A percentile compares a stretch with the other conserved stretches of the same genome.
Evolutionary conservation across 179 eudicot species (phyloP).

Genomic region (Silene coronaria): DNA sequence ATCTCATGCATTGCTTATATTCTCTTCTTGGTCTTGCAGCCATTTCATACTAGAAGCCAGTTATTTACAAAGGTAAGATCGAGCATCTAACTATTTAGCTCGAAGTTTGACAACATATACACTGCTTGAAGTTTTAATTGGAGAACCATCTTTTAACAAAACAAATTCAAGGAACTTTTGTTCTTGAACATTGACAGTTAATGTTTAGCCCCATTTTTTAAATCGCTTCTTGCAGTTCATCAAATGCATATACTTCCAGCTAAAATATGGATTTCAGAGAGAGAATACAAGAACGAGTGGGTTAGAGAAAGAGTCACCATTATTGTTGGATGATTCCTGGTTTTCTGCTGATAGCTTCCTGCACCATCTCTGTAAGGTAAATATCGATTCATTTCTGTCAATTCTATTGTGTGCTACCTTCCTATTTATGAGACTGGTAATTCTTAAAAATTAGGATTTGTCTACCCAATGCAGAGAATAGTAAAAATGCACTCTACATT

Average conservation of each 20-base stretch:
- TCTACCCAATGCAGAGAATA: not conserved
- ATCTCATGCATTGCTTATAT: not conserved
- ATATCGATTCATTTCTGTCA: not conserved
- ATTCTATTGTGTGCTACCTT: not conserved
- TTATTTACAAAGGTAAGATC: slow-evolving; percentile 72
- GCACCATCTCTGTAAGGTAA: slow-evolving; percentile 86
- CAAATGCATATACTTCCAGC: slow-evolving; percentile 69
- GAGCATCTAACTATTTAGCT: not conserved
- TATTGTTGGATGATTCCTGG: slow-evolving; percentile 83
- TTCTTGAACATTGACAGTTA: not conserved
- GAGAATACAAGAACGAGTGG: slow-evolving; percentile 33
- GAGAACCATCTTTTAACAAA: too few species aligned
- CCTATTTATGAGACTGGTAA: not conserved
- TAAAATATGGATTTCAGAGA: slow-evolving; percentile 70
- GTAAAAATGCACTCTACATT: not conserved
- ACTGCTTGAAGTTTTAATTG: not conserved
- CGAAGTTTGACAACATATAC: not conserved
- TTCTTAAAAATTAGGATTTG: not conserved
- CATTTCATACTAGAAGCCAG: slow-evolving; percentile 72
- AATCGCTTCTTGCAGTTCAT: slow-evolving; percentile 51
- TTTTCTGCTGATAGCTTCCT: slow-evolving; percentile 77
- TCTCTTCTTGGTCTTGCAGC: slow-evolving; percentile 46
- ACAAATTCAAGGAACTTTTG: not conserved
- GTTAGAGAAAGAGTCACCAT: slow-evolving; percentile 38
- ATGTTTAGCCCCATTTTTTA: not conserved